Conservation (phyloP, 2,329 filamentous ascomycete genomes). For the Fusarium denticulatum region DNA sequence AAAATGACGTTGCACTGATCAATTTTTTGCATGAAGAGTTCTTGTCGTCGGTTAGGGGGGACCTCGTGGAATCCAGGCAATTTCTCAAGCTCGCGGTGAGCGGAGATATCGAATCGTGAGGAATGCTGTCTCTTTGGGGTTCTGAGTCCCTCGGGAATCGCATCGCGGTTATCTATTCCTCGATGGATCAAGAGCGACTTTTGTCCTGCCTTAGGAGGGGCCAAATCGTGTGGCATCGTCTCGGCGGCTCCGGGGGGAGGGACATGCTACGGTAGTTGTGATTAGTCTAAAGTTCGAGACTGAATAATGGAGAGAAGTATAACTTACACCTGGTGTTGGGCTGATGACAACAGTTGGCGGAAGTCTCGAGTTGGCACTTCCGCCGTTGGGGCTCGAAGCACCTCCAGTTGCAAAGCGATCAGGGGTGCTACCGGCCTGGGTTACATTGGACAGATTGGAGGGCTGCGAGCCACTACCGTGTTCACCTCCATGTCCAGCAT, state of each 20-base stretch:
- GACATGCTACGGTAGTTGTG: slow-evolving; percentile 67
- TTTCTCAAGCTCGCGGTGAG: slow-evolving; percentile 96
- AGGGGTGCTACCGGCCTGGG: slow-evolving; percentile 49
- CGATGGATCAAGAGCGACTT: slow-evolving; percentile 91
- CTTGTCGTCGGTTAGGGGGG: slow-evolving; percentile 90
- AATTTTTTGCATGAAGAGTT: slow-evolving; percentile 99
- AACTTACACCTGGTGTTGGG: slow-evolving; percentile 87
- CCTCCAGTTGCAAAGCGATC: slow-evolving; percentile 56
- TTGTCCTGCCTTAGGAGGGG: slow-evolving; percentile 88
- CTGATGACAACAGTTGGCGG: slow-evolving; percentile 94
- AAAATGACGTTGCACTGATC: slow-evolving; percentile 99
- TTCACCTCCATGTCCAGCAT: slow-evolving; percentile 56
- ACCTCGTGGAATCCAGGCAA: slow-evolving; percentile 98
- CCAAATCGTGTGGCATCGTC: slow-evolving; percentile 97
- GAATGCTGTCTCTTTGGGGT: slow-evolving; percentile 98
- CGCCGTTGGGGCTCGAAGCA: slow-evolving; percentile 51
- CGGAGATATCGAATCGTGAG: slow-evolving; percentile 96
- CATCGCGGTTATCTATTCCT: slow-evolving; percentile 87
- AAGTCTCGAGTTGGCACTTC: slow-evolving; percentile 54
- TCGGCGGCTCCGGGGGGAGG: slow-evolving; percentile 93
- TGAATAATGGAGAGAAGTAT: slow-evolving; percentile 17
- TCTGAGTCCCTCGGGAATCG: slow-evolving; percentile 88
- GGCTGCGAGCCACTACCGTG: slow-evolving; percentile 54
- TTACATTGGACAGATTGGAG: slow-evolving; percentile 50
- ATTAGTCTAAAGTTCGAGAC: slow-evolving; percentile 15